Evolutionary conservation across 306 rosid species (phyloP).

Genomic region (Prunus mira): DNA sequence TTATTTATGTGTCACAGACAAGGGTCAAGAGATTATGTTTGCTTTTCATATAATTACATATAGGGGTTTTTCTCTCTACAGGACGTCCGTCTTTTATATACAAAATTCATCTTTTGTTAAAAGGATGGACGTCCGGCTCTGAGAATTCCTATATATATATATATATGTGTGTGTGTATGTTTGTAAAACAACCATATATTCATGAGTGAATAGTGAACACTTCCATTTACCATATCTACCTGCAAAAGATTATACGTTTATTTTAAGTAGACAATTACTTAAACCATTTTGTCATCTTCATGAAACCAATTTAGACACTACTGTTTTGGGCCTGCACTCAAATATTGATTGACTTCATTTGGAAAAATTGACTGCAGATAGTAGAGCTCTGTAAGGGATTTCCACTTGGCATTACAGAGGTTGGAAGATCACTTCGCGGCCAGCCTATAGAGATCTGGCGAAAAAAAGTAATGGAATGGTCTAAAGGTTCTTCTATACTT

Average conservation of each 20-base stretch:
- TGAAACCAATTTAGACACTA: slow-evolving; percentile 9
- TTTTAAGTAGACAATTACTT: not conserved
- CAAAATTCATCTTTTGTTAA: too few relatives aligned
- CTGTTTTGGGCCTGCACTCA: not conserved
- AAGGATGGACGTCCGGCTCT: too few relatives aligned
- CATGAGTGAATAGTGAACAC: not conserved
- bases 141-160: too few relatives aligned
- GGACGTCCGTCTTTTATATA: too few relatives aligned
- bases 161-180: too few relatives aligned
- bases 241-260: not conserved
- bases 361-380: slow-evolving; percentile 38
- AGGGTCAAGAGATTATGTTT: not conserved
- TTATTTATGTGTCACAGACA: not conserved
- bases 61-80: too few relatives aligned
- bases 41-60: too few relatives aligned
- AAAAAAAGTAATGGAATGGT: slow-evolving; percentile 21
- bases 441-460: slow-evolving; percentile 25
- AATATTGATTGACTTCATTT: not conserved
- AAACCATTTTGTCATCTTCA: slow-evolving; percentile 14
- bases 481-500: slow-evolving; percentile 29
- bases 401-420: slow-evolving; percentile 46
- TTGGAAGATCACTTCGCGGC: slow-evolving; percentile 35
- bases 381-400: slow-evolving; percentile 41
- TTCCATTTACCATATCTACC: not conserved
- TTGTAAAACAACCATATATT: too few relatives aligned